Base-by-base conservation (phyloP, 148 eudicot genomes). In the Rhododendron mucronatum region DNA sequence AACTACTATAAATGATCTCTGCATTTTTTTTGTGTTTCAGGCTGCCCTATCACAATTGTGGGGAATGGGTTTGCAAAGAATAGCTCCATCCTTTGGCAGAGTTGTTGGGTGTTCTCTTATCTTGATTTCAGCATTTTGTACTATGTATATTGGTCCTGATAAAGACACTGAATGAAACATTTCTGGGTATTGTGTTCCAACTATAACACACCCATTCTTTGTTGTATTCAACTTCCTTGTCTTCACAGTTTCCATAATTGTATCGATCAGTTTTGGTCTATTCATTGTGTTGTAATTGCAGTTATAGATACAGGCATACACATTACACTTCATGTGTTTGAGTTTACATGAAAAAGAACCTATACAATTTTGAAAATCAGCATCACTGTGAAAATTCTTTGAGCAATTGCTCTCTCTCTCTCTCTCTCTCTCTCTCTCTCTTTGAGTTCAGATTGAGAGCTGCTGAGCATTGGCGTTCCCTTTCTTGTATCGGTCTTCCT, bases 121-220 rank as follows among this genome's bases (percentile, higher is more conserved):
- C 33, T 89, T 92, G 63, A 85, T 86, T 86, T 92, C 94, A 41
- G 90, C 89, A 61, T 86, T 89, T 86, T 91, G 88, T 53, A 92
- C 94, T 45, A 59, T 91, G 87, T 91, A 89, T 57, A 81, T 90
- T 78, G 94, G 94, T 74, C 92, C 93, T 55, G 93, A 91, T 30
- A 92, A 91, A 86, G 94, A 90, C 48, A 76, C 53, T 37, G 91
- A 89, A 63, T 87, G 83, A 91, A 35, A 61, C 10, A 26, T 44
- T 18, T 44, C 77, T 44, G 71, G 76, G 47, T 45, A n/a, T 82
- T 82, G 15, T 47, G 50, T 21, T 82, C 12, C 26, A 41, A 35
- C 6, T 35, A 20, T 37, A 79, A 26, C 51, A 2, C 13, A 28
- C 85, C 67, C 51, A 82, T 81, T 73, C 39, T 75, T 74, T 53